phyloP scores from a whole-genome alignment of 2,329 filamentous ascomycete species.

The Aureobasidium sp. region DNA sequence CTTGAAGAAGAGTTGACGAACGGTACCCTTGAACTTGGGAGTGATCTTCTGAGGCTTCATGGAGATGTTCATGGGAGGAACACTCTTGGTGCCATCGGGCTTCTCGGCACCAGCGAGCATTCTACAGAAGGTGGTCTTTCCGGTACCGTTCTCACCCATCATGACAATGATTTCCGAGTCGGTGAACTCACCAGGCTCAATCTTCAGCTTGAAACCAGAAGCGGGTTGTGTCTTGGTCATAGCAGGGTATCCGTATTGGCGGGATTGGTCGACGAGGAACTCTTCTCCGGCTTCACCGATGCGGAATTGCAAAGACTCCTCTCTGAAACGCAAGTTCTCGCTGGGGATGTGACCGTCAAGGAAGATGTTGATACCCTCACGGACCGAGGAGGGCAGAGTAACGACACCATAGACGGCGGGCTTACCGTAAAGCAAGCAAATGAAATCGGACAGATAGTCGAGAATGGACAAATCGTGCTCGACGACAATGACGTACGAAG shows the following conservation, averaged over 20 bases:
- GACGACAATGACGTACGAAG: conserved; percentile 97
- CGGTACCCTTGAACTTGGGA: conserved; percentile 93
- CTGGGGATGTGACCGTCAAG: conserved; percentile 96
- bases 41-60: conserved; percentile 99
- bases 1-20: conserved; percentile 98
- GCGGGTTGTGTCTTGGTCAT: conserved; percentile 78
- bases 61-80: conserved; percentile 93
- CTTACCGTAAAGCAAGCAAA: conserved; percentile 93
- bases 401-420: conserved; percentile 97
- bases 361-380: conserved; percentile 99
- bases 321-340: conserved; percentile 96
- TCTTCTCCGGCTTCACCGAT: conserved; percentile 86
- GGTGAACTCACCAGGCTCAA: conserved; percentile 82
- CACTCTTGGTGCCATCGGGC: conserved; percentile 69
- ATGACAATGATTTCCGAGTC: conserved; percentile 99
- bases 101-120: conserved; percentile 90
- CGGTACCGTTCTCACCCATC: conserved; percentile 99
- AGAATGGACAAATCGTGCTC: conserved; percentile 98
- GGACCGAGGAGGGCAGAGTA: conserved; percentile 87
- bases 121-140: conserved; percentile 98
- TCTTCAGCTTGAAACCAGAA: conserved; percentile 74
- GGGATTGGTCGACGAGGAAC: conserved; percentile 73
- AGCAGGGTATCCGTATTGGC: conserved; percentile 76
- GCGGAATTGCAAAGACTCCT: conserved; percentile 93
- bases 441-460: conserved; percentile 97